Base-by-base conservation (phyloP, 106 monocot species). In the Acorus gramineus region DNA sequence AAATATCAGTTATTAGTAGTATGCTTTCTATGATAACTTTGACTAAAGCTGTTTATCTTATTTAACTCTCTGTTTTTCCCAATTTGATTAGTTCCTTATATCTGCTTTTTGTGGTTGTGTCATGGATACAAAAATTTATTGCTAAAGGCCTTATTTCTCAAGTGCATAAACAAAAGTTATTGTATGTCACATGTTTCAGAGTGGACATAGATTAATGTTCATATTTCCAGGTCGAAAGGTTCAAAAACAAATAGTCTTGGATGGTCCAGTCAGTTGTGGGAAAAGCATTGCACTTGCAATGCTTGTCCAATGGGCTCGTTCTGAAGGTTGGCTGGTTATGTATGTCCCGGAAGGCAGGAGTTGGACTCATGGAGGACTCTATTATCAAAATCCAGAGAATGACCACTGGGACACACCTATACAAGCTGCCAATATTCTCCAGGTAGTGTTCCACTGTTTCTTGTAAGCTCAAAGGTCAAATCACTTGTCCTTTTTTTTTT, bases 271-370 rank as follows among this genome's bases (percentile, higher is more conserved):
- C 54, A 85, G 96, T 55, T 91, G 91, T 67, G 96, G 96, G 53
- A 98, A 98, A 69, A 98, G 96, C 70, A 78, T 88, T 62, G 77
- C 83, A 56, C 91, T 98, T 75, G 87, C 96, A 61, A 86, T 98
- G 91, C 87, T 98, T 72, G 96, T 98, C 44, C 87, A 92, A 57
- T 98, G 96, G 96, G 96, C 96, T 59, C 90, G 87, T 57, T 77
- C 67, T 73, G 91, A 98, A 73, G 91, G 85, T 7, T 98, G 96
- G 96, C 73, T 98, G 53, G 96, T 98, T 47, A 85, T 96, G 63
- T 98, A 98, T 82, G 96, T 92, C 73, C 96, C 96, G n/a, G 80
- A 74, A 77, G 96, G 81, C 63, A 91, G 57, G 56, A 85, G 88
- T 56, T 98, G 96, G 96, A 88, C 88, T 5, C 91, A 83, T 79